These are phyloP conservation scores for Flammula alnicola DNA, from an alignment of 1,284 basidiomycete species.

Conservation along the genomic window DNA sequence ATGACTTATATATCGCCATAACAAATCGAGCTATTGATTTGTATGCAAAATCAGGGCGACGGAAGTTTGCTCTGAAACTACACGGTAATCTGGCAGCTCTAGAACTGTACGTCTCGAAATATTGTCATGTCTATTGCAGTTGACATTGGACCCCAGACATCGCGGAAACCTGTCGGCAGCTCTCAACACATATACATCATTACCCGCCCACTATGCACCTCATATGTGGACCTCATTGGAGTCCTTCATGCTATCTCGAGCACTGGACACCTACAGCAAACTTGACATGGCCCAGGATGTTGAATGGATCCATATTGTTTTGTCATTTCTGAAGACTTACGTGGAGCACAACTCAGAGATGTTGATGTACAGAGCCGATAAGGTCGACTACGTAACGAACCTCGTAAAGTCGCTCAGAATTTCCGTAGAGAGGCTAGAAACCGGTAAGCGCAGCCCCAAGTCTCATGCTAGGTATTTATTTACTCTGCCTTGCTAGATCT, in stretches of 20 bases:
- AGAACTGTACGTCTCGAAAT: conserved; percentile 67
- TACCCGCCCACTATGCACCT: conserved; percentile 83
- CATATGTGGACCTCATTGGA: conserved; percentile 81
- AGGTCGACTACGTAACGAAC: conserved; percentile 52
- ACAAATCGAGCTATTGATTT: conserved; percentile 85
- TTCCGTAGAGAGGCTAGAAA: conserved; percentile 55
- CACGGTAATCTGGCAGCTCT: conserved; percentile 86
- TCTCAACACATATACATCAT: conserved; percentile 70
- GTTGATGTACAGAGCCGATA: conserved; percentile 55
- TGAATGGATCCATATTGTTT: conserved; percentile 76
- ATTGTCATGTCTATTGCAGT: not conserved
- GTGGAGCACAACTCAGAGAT: conserved; percentile 59
- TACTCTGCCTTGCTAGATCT: conserved; percentile 51
- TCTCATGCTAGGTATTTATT: not conserved
- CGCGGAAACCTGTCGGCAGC: conserved; percentile 66
- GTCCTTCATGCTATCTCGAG: conserved; percentile 72
- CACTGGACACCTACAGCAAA: conserved; percentile 64
- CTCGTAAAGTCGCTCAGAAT: conserved; percentile 56
- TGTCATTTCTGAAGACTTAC: conserved; percentile 72
- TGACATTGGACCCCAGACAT: conserved; percentile 49
- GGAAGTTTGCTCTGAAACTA: conserved; percentile 84
- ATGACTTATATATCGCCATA: conserved; percentile 71
- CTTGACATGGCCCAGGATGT: conserved; percentile 60
- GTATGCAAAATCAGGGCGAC: conserved; percentile 79
- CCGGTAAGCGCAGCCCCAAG: conserved; percentile 46